Base-by-base conservation (phyloP, 805 yeast species). In the Pichia manshurica region DNA sequence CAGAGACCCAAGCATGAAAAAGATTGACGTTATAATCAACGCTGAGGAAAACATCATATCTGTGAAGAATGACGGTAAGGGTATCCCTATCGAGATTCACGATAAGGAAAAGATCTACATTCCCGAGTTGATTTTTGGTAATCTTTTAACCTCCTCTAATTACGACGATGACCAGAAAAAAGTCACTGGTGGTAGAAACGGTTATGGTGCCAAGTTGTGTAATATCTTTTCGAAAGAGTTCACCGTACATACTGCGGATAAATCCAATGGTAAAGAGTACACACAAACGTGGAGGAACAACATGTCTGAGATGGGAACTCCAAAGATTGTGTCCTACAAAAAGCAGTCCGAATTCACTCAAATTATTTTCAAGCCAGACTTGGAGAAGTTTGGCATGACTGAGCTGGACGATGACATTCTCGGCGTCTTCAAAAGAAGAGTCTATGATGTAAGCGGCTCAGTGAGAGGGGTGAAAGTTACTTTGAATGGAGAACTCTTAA, bases 181-280 rank as follows among this genome's bases (percentile, higher is more conserved):
- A 66, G 97, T 93, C 31, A 87, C 96, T 2, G 99, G 99, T 71
- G 99, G 99, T 66, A 81, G 99, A 72, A 93, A 93, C 64, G 99
- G 99, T 53, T 93, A 82, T 63, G 99, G 99, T 67, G 99, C 99
- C 42, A 93, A 93, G 64, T 71, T 93, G 47, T 93, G 99, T 78
- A 93, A 93, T 65, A 93, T 93, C 53, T 93, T 91, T 65, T 88
- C 96, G 22, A 85, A 89, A 4, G 83, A 84, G 59, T 93, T 93
- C 62, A 76, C 73, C 13, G 75, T 93, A 25, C 96, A 89, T 63
- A 93, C 99, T 6, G 91, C 95, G 17, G 96, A 93, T 65, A 75
- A 80, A 45, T 67, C 63, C 39, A 70, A 73, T 10, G 82, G 77
- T 45, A 75, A 78, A 58, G 67, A 76, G 38, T 93, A 93, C 62